phyloP scores from a whole-genome alignment of 1,284 basidiomycete genomes.

The Cryptococcus sp. region DNA sequence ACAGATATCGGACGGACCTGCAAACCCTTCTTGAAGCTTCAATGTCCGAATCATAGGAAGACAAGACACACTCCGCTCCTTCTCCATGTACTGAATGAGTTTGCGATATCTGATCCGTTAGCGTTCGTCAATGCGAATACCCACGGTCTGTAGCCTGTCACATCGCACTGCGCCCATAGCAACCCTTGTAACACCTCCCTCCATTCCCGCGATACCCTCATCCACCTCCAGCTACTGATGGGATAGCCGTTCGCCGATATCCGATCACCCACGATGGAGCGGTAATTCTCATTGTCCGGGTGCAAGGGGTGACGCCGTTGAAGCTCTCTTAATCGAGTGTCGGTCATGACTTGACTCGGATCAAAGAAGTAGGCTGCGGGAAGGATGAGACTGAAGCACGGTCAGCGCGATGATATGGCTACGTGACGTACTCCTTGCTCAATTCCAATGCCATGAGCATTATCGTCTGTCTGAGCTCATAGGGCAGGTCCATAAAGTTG shows the following conservation, averaged over 20 bases:
- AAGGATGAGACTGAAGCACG: constrained; percentile 26
- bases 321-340: constrained; percentile 14
- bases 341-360: constrained; percentile 16
- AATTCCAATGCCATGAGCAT: constrained; percentile 33
- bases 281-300: constrained; percentile 29
- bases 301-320: constrained; percentile 25
- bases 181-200: constrained; percentile 21
- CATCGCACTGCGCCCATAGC: constrained; percentile 28
- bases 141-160: constrained; percentile 23
- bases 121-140: constrained; percentile 4
- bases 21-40: constrained; percentile 32
- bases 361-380: constrained; percentile 22
- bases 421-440: constrained; percentile 28
- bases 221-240: constrained; percentile 37
- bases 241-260: constrained; percentile 37
- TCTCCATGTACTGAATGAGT: constrained; percentile 5
- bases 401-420: background rate
- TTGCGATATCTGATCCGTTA: constrained; percentile 2
- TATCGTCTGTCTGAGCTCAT: constrained; percentile 33
- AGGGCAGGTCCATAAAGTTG: constrained; percentile 27
- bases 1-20: constrained; percentile 28
- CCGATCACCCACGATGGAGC: constrained; percentile 31
- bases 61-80: constrained; percentile 11
- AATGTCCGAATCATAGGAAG: constrained; percentile 20
- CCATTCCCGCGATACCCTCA: constrained; percentile 29